Base-by-base conservation (phyloP, 495 filamentous ascomycete species). In the Talaromyces borbonicus region DNA sequence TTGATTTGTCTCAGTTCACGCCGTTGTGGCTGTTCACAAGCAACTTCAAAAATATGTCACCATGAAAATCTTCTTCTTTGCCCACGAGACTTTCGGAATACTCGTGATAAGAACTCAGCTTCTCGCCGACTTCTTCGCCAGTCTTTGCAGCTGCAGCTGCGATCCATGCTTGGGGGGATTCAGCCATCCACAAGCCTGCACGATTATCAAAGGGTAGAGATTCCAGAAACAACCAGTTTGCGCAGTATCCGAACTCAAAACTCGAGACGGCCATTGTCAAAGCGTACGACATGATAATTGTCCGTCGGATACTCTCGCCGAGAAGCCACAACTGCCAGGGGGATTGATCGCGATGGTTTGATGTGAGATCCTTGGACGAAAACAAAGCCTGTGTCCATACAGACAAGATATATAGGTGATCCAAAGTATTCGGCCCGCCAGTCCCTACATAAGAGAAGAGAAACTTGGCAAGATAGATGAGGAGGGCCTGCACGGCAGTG, bases 111-210 rank as follows among this genome's bases (percentile, higher is more conserved):
- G 38, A 41, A 1, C 19, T 22, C 8, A 41, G 38, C 12, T 26
- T 11, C 15, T 41, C 38, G 6, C 38, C 38, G 12, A 41, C 38
- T 41, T 41, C 38, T 8, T 41, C 38, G 1, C 38, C 38, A 11
- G 38, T 41, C 11, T 15, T 22, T 9, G 19, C 22, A 14, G 12
- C 20, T 24, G 38, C 38, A 25, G 38, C 38, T 15, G 38, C 38
- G 26, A 41, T 41, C 38, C 38, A 41, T 15, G 38, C 38, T 23
- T 41, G 38, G 2, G 38, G 38, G 4, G 38, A 41, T 14, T 41
- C 38, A 24, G 38, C 38, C 38, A 41, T 41, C 38, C 38, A 41
- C 38, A 41, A 14, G 0, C 38, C 38, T 4, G 38, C 38, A 26
- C 38, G 38, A 14, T n/a, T n/a, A 26, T 41, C 38, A 14, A 41